Percentiles rank a stretch among this genome's conserved stretches.
phyloP scores from a whole-genome alignment of 306 rosid genomes.

The Acacia confusa region DNA sequence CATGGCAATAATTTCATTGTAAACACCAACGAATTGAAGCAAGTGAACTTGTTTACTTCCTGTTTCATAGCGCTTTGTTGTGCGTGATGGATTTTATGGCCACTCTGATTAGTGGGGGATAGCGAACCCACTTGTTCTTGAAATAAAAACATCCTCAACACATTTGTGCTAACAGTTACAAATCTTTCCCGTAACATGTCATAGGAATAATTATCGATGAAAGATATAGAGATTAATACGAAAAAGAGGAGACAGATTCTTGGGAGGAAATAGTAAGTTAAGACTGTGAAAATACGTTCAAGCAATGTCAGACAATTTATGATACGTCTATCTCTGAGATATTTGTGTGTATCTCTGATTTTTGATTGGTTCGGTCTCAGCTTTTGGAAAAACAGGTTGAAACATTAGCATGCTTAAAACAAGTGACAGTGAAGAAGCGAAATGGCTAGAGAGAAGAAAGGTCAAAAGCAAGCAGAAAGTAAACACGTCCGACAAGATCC shows the following conservation, averaged over 20 bases:
- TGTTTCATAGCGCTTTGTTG: background rate
- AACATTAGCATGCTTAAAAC: background rate
- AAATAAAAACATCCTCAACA: background rate
- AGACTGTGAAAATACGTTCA: background rate
- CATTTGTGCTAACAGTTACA: background rate
- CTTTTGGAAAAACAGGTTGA: background rate
- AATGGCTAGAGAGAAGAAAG: background rate
- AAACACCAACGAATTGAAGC: constrained; percentile 29
- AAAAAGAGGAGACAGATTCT: background rate
- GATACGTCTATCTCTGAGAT: background rate
- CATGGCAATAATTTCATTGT: constrained; percentile 16
- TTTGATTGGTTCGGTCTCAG: background rate
- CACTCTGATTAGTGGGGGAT: background rate
- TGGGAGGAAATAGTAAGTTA: background rate
- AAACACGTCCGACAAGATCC: constrained; percentile 35
- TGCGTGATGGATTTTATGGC: background rate
- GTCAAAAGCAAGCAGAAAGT: constrained; percentile 19
- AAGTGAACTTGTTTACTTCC: background rate
- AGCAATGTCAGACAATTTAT: background rate
- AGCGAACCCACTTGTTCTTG: background rate
- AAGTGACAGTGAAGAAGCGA: background rate
- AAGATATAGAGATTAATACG: background rate
- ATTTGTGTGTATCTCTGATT: background rate
- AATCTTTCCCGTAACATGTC: background rate
- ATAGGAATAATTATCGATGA: background rate